Evolutionary conservation across 2,329 filamentous ascomycete species (phyloP), one percentile per base, ranked within the genome.

Genomic region (Cladobotryum mycophilum): DNA sequence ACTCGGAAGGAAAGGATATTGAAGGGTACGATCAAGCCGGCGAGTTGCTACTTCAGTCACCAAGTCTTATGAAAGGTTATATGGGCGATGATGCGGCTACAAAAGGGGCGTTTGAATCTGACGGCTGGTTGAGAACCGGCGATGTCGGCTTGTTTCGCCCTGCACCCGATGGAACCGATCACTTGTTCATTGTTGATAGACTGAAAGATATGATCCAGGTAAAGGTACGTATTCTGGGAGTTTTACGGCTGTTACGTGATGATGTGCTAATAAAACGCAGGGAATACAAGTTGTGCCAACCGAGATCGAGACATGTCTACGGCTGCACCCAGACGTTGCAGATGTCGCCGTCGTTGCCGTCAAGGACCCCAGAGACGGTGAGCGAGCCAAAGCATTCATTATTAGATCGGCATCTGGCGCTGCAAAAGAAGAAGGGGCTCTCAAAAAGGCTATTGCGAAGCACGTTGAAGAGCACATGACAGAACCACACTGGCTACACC

Each of bases 181-280:
- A 48, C 22, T 36, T 48, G 12, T 48, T 48, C 35, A 48, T 48
- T 34, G 36, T 41, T 12, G 45, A 41, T 41, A 14, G 45, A 17
- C 12, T 48, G 20, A 41, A 41, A 20, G 45, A 48, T 14, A 48
- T 48, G 45, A 41, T 48, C 17, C 13, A 48, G 14, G 45, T 48
- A 5, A 48, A 48, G 36, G 45, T 48, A 17, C 11, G 45, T 41
- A 40, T 18, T 15, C 15, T 18, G 34, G 7, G 25, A 30, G 25
- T 2, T 11, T 11, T 30, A 11, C 9, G 6, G 8, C 6, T 30
- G 9, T 30, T 11, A 30, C 6, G 9, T 8, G 25, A 11, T 11
- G 25, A 4, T 30, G 6, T 30, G 8, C 25, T 30, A 11, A 30
- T 8, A 30, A 30, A 30, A 5, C 41, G 30, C 18, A 48, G 45